These are phyloP conservation scores for Cucumis variabilis DNA, from an alignment of 331 rosid species.

Conservation along the genomic window DNA sequence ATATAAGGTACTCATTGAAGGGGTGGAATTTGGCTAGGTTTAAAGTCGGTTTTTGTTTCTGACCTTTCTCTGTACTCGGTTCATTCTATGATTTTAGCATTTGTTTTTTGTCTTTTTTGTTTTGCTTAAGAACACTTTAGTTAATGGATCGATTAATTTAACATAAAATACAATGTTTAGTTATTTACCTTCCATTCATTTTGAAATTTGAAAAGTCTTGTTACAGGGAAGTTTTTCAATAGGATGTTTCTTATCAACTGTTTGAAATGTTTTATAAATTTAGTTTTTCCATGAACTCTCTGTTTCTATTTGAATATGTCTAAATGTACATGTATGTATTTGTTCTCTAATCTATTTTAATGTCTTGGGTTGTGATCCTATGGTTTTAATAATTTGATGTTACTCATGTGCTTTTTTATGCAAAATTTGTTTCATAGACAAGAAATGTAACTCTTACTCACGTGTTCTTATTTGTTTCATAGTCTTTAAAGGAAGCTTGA, in stretches of 20 bases:
- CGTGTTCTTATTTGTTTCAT: no score
- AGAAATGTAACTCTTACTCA: neutral
- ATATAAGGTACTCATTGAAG: no score
- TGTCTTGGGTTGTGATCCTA: neutral
- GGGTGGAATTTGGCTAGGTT: no score
- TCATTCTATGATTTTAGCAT: neutral
- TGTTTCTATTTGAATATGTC: constrained; percentile 42
- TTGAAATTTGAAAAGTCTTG: no score
- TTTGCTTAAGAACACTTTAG: neutral
- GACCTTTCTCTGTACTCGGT: neutral
- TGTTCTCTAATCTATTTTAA: neutral
- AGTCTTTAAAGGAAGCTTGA: no score
- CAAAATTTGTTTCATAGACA: neutral
- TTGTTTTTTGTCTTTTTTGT: neutral
- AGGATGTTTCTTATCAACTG: neutral
- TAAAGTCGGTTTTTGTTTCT: no score
- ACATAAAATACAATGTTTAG: neutral
- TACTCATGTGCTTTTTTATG: neutral
- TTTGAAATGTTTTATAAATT: neutral
- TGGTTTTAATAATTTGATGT: neutral
- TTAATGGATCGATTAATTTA: neutral
- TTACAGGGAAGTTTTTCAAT: no score
- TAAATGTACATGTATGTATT: constrained; percentile 32
- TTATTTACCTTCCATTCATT: neutral
- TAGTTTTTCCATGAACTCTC: neutral